Base-by-base conservation (phyloP, 2,329 filamentous ascomycete genomes). In the Thyridium curvatum region DNA sequence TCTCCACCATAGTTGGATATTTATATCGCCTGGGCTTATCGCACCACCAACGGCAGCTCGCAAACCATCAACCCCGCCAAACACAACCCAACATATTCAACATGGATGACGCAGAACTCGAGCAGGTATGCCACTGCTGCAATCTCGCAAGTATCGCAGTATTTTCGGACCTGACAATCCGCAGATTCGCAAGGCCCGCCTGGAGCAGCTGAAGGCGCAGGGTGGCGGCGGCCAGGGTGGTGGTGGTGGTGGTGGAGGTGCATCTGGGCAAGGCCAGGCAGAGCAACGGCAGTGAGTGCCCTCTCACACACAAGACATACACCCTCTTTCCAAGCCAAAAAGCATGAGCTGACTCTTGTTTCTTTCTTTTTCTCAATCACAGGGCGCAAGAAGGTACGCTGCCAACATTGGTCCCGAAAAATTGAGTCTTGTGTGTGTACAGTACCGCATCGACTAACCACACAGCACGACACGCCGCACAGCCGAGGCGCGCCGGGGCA, bases 151-250 rank as follows among this genome's bases (percentile, higher is more conserved):
- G 6, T 6, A 10, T 26, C 21, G 21, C 10, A 10, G 21, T 10
- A 26, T 6, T 26, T 10, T 26, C 21, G 10, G 21, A n/a, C 10
- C 21, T 26, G 10, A 26, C 21, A 26, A 26, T 26, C 21, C 17
- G 14, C 55, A 95, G 84, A 96, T 97, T 59, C 76, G 91, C 59
- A 85, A 87, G 63, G 91, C 91, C 54, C 88, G 93, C 46, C 82
- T 96, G 39, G 86, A 91, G 64, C 90, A 98, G 69, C 83, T 97
- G 50, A 93, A 94, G 64, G 76, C 89, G 52, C 71, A 85, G 63
- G 66, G 74, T 46, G 71, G 69, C 43, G 73, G 71, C 41, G 65
- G 68, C 44, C 65, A 66, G 42, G 60, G 67, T 36, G 65, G 65
- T 41, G 62, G 62, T 31, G 64, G 65, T 43, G 70, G 66, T 51